Base-by-base conservation (phyloP, 129 eudicot species). In the Scalesia atractyloides region DNA sequence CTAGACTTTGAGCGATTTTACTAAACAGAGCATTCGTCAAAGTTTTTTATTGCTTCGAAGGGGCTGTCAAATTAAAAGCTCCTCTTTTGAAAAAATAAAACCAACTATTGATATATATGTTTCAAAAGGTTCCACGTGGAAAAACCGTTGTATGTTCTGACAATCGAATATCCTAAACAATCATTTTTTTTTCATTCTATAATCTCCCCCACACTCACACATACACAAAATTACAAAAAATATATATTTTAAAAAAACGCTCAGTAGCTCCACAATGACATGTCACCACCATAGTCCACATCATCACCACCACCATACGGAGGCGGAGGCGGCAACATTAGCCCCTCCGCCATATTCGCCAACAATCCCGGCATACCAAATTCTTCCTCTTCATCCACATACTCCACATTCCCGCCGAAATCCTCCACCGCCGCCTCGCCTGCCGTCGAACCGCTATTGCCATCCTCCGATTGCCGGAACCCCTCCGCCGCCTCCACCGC, bases 401-500 rank as follows among this genome's bases (percentile, higher is more conserved):
- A 84, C 17, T 57, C 57, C 56, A 44, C 77, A 36, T 75, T 61
- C 2, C 76, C 68, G 0, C 70, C 70, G 8, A 9, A 62, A 30
- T 30, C 34, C 5, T 41, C 75, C 5, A 10, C 50, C 65, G 11
- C 26, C 37, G 30, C 10, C 4, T n/a, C 57, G 3, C n/a, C 87
- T 47, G 4, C 73, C n/a, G 8, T 5, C 34, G 20, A 24, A 2
- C 72, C 70, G 39, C 71, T 70, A 30, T 11, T 37, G 16, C 48
- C 73, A 34, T 12, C 76, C 5, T 24, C 79, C 18, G 26, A 22
- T 44, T 77, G 76, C 22, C 86, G 77, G 36, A 91, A 88, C 7
- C 65, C 84, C 84, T 88, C 91, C 0, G 97, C 97, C 9, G 89
- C 97, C 80, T 82, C 87, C 14, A 90, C 92, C 0, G 97, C 97